Evolutionary conservation across 345 rosid species (phyloP), one percentile per base, ranked within the genome.

Genomic region (Rhizophora mangle): DNA sequence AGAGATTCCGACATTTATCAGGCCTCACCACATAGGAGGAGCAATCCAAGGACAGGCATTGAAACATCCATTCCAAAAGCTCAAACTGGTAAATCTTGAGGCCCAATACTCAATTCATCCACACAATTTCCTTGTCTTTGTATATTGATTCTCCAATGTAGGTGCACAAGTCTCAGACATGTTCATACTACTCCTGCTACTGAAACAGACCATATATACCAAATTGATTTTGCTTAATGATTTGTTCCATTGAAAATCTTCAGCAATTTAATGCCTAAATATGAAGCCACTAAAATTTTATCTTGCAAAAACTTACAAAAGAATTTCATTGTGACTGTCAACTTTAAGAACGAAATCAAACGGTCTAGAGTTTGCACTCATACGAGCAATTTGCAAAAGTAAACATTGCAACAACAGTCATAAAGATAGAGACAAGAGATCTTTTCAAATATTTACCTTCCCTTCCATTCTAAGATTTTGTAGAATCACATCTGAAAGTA

Each of bases 381-480:
- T 24, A 54, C 4, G 24, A 54, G 24, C 58, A 54, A 54, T 54
- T 54, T n/a, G 58, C 58, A 20, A 54, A 6, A 1, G 1, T 54
- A 24, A 54, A 24, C 11, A 7, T 36, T 36, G 24, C 58, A 6
- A 11, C 15, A 20, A 24, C 21, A 54, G 57, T 24, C 57, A 20
- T 53, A 53, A 2, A 54, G 3, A 8, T n/a, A 54, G 21, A 20
- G 58, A 54, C 11, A 54, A 8, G 58, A 20, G 24, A 54, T 21
- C 8, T 54, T 54, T 8, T 20, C 13, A 54, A 54, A 7, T 24
- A n/a, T 75, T 31, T 77, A 83, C 97, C 87, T 79, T 82, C 74
- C 73, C 85, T 69, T 88, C 90, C 82, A 85, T 83, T 53, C 89
- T 67, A 73, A 94, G 98, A 83, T 83, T 89, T 69, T 64, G 83